Percentiles rank a stretch among this genome's conserved stretches.
These are phyloP conservation scores for Stachybotrys elegans DNA, from an alignment of 2,329 filamentous ascomycete species.

Conservation along the genomic window DNA sequence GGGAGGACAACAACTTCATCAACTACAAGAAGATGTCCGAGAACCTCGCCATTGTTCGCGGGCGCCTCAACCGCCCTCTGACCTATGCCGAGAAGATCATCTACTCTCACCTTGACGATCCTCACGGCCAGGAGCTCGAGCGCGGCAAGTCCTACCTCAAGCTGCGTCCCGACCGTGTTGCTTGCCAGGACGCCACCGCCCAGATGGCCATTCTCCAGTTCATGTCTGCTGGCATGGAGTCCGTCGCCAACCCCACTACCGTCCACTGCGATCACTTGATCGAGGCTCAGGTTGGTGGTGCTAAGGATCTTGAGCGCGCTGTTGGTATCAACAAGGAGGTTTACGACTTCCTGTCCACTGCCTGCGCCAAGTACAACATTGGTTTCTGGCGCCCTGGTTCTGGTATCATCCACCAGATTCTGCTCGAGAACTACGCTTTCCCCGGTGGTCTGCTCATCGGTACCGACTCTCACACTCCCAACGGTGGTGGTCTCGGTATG, in stretches of 20 bases:
- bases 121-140: conserved; percentile 92
- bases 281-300: conserved; percentile 89
- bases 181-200: conserved; percentile 98
- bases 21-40: conserved; percentile 99
- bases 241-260: conserved; percentile 88
- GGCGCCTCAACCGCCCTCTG: conserved; percentile 85
- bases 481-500: conserved; percentile 94
- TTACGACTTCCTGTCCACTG: conserved; percentile 90
- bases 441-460: conserved; percentile 96
- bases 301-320: conserved; percentile 88
- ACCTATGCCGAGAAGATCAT: conserved; percentile 98
- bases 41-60: conserved; percentile 87
- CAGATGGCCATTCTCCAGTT: conserved; percentile 99
- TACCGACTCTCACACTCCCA: conserved; percentile 96
- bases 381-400: conserved; percentile 99
- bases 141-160: conserved; percentile 94
- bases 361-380: conserved; percentile 99
- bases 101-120: conserved; percentile 97
- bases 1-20: conserved; percentile 94
- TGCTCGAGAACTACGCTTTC: conserved; percentile 99
- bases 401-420: conserved; percentile 98
- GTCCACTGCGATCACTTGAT: conserved; percentile 99
- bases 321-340: conserved; percentile 97
- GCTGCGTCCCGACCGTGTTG: conserved; percentile 93
- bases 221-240: conserved; percentile 97